Evolutionary conservation across 148 eudicot genomes (phyloP), one percentile per base, ranked within the genome.

Genomic region (Camellia lanceoleosa): DNA sequence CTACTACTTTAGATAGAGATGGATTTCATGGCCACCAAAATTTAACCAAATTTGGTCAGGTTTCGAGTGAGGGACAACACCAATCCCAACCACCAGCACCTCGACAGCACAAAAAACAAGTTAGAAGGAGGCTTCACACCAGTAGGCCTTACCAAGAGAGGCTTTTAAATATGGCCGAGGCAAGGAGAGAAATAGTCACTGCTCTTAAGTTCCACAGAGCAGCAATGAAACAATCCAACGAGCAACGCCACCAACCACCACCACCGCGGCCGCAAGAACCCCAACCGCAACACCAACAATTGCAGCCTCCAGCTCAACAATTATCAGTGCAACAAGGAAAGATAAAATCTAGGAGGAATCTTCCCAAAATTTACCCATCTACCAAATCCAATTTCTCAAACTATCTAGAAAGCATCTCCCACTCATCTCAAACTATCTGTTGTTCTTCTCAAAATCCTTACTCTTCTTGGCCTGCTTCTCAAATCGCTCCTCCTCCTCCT

Each of bases 131-230:
- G 80, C 94, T 90, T 14, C 98, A 95, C 76, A 95, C 98, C 41
- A 93, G 87, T 80, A 89, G 91, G 81, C 98, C 98, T 75, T 95
- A 95, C 74, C 97, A 95, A 78, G 97, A 93, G 80, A 79, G 96
- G 86, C 92, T 95, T 61, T 88, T 95, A 0, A 95, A 95, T 73
- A 95, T 95, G 98, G 98, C 97, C 6, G 97, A 95, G 83, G 98
- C 98, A 0, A 73, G 98, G 13, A 86, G 88, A 66, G 98, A 95
- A 78, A 95, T 95, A 42, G 98, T 95, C 44, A 91, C 97, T 0
- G 97, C 97, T 43, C 94, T 95, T 16, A 95, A 95, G 75, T 91
- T 89, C 42, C 98, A 93, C 81, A 83, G 98, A 46, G 98, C 97
- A 4, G 23, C 94, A 0, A 95, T 95, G 98, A 91, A 92, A 88